These are phyloP conservation scores for Fonsecaea pedrosoi DNA, from an alignment of 2,329 filamentous ascomycete genomes.

Conservation along the genomic window DNA sequence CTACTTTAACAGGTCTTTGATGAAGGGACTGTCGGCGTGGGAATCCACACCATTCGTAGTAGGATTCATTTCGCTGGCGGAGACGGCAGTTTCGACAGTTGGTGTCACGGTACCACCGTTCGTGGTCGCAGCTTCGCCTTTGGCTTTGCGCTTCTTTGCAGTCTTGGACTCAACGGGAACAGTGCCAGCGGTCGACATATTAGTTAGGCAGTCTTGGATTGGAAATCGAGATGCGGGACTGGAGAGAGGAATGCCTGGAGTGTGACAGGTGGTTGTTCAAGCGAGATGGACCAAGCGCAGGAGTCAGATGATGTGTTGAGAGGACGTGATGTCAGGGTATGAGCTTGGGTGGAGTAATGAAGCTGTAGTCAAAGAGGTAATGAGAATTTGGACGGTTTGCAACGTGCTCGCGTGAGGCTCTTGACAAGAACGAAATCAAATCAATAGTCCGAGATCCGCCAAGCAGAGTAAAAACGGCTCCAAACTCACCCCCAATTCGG, in stretches of 20 bases:
- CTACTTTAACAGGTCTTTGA: conserved; percentile 91
- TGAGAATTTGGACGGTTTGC: neutral
- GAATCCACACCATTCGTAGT: conserved; percentile 66
- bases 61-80: conserved; percentile 46
- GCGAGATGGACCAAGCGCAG: neutral
- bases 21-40: conserved; percentile 73
- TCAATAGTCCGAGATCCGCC: neutral
- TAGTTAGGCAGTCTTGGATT: conserved; percentile 2
- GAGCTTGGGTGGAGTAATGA: neutral
- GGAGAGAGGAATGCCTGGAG: neutral
- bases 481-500: too few relatives aligned
- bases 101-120: conserved; percentile 56
- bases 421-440: conserved; percentile 3
- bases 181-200: conserved; percentile 34
- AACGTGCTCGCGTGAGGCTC: conserved; percentile 19
- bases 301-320: neutral
- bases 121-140: conserved; percentile 58
- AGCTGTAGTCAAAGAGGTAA: neutral
- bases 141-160: conserved; percentile 68
- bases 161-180: conserved; percentile 63
- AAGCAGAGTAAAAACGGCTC: neutral
- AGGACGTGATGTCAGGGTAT: neutral
- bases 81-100: conserved; percentile 44
- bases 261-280: neutral
- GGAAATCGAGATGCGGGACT: neutral